phyloP scores from a whole-genome alignment of 2,329 filamentous ascomycete genomes.

The Aureobasidium sp. region DNA sequence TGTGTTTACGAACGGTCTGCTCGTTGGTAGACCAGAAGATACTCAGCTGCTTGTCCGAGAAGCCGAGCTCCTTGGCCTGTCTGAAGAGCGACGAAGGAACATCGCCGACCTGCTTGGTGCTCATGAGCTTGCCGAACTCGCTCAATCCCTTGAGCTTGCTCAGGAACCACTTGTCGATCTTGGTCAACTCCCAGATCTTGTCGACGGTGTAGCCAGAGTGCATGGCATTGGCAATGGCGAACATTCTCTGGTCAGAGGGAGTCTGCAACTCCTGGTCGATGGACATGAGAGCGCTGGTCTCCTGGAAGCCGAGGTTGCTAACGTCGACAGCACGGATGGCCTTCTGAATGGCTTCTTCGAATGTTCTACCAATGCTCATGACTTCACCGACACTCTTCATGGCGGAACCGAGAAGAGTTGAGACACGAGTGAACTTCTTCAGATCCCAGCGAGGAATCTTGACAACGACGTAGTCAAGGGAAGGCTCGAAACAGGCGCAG shows the following conservation, averaged over 20 bases:
- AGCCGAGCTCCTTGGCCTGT: conserved; percentile 86
- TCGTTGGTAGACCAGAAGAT: conserved; percentile 94
- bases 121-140: conserved; percentile 77
- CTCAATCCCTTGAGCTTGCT: conserved; percentile 83
- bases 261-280: conserved; percentile 95
- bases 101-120: conserved; percentile 57
- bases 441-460: conserved; percentile 99
- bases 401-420: conserved; percentile 87
- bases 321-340: conserved; percentile 93
- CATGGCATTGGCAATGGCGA: conserved; percentile 98
- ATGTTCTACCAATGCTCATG: conserved; percentile 94
- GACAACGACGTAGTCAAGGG: conserved; percentile 93
- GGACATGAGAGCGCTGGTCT: conserved; percentile 82
- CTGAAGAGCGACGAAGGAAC: conserved; percentile 58
- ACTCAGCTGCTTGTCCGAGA: conserved; percentile 86
- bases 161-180: conserved; percentile 98
- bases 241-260: conserved; percentile 91
- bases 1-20: conserved; percentile 71
- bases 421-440: conserved; percentile 97
- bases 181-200: conserved; percentile 96
- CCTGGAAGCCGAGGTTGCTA: conserved; percentile 89
- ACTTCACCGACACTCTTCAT: conserved; percentile 99
- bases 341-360: conserved; percentile 98
- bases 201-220: conserved; percentile 85
- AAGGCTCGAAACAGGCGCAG: conserved; percentile 96